Evolutionary conservation across 2,329 filamentous ascomycete species (phyloP).

Genomic region (Fusarium metavorans): DNA sequence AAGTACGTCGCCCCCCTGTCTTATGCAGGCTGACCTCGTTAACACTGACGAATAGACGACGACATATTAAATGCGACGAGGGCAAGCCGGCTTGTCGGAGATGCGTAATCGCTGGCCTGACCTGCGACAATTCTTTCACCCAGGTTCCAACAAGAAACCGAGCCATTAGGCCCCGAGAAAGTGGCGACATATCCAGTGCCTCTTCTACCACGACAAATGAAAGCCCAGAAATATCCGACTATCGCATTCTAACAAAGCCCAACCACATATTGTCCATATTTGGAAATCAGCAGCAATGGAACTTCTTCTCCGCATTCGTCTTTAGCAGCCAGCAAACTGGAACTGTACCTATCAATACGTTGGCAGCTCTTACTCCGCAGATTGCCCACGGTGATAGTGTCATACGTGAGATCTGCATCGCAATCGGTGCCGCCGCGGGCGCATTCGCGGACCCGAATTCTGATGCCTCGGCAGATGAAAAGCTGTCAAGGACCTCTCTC

Average conservation of each 20-base stretch:
- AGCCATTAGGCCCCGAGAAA: neutral
- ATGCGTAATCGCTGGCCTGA: conserved; percentile 23
- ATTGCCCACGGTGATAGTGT: conserved; percentile 30
- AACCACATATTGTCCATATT: conserved; percentile 30
- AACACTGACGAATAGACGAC: conserved; percentile 22
- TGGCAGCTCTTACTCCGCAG: conserved; percentile 36
- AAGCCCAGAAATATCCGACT: conserved; percentile 1
- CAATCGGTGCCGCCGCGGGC: conserved; percentile 30
- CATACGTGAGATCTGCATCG: conserved; percentile 38
- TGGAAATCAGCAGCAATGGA: conserved; percentile 37
- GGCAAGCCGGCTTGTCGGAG: conserved; percentile 31
- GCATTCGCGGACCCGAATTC: conserved; percentile 26
- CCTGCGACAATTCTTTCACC: conserved; percentile 28
- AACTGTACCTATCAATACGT: conserved; percentile 31
- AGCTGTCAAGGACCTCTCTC: conserved; percentile 22
- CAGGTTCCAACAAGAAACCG: neutral
- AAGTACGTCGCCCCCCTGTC: conserved; percentile 25
- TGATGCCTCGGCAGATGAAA: conserved; percentile 14
- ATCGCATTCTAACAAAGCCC: conserved; percentile 30
- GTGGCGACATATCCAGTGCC: neutral
- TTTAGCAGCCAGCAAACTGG: conserved; percentile 31
- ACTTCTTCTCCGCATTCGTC: conserved; percentile 38
- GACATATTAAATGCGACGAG: conserved; percentile 43
- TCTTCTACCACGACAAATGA: neutral
- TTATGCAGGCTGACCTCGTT: neutral